A percentile compares a stretch with the other conserved stretches of the same genome.
Evolutionary conservation across 345 rosid genomes (phyloP).

Genomic region (Citrus glauca): DNA sequence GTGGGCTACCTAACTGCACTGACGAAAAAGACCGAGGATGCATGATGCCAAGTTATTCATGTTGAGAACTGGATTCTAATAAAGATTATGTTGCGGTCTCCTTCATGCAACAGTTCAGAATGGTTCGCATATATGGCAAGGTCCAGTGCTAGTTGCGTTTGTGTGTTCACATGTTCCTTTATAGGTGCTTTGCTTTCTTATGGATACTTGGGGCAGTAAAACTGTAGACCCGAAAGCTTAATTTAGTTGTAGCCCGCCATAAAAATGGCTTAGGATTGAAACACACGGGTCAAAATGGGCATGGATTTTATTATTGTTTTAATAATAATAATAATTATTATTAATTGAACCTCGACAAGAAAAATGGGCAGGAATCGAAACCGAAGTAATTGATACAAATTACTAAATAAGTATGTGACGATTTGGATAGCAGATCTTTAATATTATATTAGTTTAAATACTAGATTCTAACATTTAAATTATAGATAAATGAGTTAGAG

Average conservation of each 20-base stretch:
- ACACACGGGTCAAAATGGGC: background rate
- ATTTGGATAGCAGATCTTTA: too few relatives aligned
- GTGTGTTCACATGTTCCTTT: background rate
- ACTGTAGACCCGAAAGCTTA: background rate
- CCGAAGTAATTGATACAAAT: background rate
- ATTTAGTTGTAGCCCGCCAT: background rate
- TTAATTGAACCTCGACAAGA: too few relatives aligned
- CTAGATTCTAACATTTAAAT: too few relatives aligned
- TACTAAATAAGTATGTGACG: background rate
- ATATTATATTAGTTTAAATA: too few relatives aligned
- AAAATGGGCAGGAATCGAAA: background rate
- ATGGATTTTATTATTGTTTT: too few relatives aligned
- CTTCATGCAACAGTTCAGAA: background rate
- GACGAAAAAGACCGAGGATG: slow-evolving; percentile 14
- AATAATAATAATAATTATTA: too few relatives aligned
- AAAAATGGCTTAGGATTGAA: background rate
- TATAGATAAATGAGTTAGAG: background rate
- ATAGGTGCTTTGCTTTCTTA: background rate
- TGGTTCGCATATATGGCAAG: background rate
- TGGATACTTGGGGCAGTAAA: background rate
- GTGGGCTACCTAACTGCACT: slow-evolving; percentile 38
- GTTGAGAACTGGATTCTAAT: background rate
- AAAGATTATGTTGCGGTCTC: background rate
- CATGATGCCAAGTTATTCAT: background rate
- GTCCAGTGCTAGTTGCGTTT: background rate